Evolutionary conservation across 805 yeast genomes (phyloP), one percentile per base, ranked within the genome.

Genomic region (Dipodascus geniculatus): DNA sequence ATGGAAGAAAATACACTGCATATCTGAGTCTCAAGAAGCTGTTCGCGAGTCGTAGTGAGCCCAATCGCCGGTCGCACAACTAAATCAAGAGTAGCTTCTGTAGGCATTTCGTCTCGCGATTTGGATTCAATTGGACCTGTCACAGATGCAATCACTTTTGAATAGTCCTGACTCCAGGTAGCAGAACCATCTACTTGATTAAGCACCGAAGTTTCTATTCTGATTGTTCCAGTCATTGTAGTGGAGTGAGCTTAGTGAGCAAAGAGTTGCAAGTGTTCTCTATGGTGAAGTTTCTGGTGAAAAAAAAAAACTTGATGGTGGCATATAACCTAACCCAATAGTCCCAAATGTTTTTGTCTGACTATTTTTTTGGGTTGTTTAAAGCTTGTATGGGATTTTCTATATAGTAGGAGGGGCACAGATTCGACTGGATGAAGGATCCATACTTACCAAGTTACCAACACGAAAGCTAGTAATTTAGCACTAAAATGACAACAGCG

Each of bases 101-200:
- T 82, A 9, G 97, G 96, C 33, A 82, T 67, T 65, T 91, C 98
- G 64, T 89, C 96, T 60, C 91, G 78, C 14, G 80, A 68, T 65
- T 83, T 84, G 9, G 87, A 82, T 62, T 91, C 97, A 28, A 91
- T 77, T 0, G 99, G 99, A 0, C 99, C 99, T 0, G 90, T 78
- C 0, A 91, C 90, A 0, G 96, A 81, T 48, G 83, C 80, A 1
- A 90, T 68, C 2, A 85, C 81, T 54, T 77, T 77, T 1, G 85
- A 79, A 17, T 66, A 66, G 1, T 77, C 79, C n/a, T 70, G 65
- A 16, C 69, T 64, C 54, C 82, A 72, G 22, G 76, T 76, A 1
- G 91, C 82, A 0, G 95, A 86, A 1, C 97, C 97, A 65, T 88
- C 96, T 1, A 83, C 91, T 57, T 80, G 77, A 53, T 71, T 69